A percentile compares a stretch with the other conserved stretches of the same genome.
These are phyloP conservation scores for Aspergillus texensis DNA, from an alignment of 2,329 filamentous ascomycete genomes.

Conservation along the genomic window DNA sequence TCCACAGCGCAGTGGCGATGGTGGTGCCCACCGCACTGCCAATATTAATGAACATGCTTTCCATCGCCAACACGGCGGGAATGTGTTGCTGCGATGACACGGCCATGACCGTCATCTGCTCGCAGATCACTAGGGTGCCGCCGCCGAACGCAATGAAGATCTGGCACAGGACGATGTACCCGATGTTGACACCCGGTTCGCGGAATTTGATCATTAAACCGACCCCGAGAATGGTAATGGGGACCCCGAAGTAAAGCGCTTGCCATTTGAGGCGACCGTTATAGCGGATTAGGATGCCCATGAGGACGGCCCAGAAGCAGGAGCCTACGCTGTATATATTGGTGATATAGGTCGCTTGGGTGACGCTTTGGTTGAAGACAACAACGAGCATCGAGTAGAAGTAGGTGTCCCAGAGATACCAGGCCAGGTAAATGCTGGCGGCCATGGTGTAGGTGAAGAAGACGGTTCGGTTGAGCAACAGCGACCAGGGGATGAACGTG, in stretches of 20 bases:
- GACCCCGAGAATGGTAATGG: conserved; percentile 54
- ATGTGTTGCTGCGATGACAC: conserved; percentile 58
- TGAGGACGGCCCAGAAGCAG: conserved; percentile 53
- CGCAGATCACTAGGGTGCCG: conserved; percentile 56
- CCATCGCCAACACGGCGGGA: conserved; percentile 46
- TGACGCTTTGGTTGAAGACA: conserved; percentile 50
- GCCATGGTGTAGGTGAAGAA: conserved; percentile 56
- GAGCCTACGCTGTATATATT: conserved; percentile 59
- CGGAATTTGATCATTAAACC: conserved; percentile 62
- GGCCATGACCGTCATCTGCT: conserved; percentile 63
- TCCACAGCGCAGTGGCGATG: conserved; percentile 56
- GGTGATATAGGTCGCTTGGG: conserved; percentile 50
- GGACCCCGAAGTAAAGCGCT: conserved; percentile 54
- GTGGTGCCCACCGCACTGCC: conserved; percentile 40
- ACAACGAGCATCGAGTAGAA: conserved; percentile 59
- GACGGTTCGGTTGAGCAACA: conserved; percentile 54
- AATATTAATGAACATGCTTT: conserved; percentile 38
- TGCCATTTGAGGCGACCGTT: conserved; percentile 56
- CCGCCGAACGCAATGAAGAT: conserved; percentile 59
- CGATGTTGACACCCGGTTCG: conserved; percentile 50
- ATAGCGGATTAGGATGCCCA: conserved; percentile 53
- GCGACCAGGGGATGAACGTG: conserved; percentile 58
- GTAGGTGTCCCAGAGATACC: conserved; percentile 58
- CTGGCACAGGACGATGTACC: conserved; percentile 59
- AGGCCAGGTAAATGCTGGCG: conserved; percentile 54